Percentiles rank a stretch among this genome's conserved stretches.
Evolutionary conservation across 495 filamentous ascomycete genomes (phyloP).

Genomic region (Podospora pseudoanserina): DNA sequence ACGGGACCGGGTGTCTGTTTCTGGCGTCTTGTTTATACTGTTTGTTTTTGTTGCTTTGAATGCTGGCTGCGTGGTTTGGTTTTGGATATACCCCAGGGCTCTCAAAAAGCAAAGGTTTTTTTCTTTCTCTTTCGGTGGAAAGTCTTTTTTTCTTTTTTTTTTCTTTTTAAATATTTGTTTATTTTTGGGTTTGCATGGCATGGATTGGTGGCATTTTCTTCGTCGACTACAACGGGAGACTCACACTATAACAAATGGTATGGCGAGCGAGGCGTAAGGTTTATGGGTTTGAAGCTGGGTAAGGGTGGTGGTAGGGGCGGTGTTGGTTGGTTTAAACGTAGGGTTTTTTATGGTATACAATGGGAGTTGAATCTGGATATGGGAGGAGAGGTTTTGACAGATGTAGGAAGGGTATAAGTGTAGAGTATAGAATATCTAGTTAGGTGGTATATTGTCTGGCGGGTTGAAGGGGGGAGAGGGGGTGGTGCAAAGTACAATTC

Average conservation of each 20-base stretch:
- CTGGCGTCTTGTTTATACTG: not conserved
- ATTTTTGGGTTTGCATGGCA: conserved; percentile 7
- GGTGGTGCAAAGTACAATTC: not conserved
- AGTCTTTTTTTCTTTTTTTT: not conserved
- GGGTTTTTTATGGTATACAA: not conserved
- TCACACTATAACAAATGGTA: not conserved
- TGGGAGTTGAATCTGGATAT: not conserved
- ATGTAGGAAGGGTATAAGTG: not conserved
- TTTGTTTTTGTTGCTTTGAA: not conserved
- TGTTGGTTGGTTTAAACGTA: not conserved
- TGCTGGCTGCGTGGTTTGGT: not conserved
- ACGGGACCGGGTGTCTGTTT: not conserved
- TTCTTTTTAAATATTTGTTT: not conserved
- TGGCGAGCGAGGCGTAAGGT: not conserved
- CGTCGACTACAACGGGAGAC: not conserved
- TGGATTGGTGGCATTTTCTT: conserved; percentile 1
- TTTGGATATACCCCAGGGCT: conserved; percentile 21
- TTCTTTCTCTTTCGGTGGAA: not conserved
- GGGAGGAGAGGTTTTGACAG: not conserved
- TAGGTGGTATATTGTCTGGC: not conserved
- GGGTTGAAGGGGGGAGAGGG: not conserved
- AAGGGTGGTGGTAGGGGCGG: not conserved
- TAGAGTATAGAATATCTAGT: not conserved
- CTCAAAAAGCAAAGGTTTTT: not conserved
- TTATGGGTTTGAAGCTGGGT: not conserved